These are phyloP conservation scores for Lizanozyma gosingica DNA, from an alignment of 1,139 yeast species.

Conservation along the genomic window DNA sequence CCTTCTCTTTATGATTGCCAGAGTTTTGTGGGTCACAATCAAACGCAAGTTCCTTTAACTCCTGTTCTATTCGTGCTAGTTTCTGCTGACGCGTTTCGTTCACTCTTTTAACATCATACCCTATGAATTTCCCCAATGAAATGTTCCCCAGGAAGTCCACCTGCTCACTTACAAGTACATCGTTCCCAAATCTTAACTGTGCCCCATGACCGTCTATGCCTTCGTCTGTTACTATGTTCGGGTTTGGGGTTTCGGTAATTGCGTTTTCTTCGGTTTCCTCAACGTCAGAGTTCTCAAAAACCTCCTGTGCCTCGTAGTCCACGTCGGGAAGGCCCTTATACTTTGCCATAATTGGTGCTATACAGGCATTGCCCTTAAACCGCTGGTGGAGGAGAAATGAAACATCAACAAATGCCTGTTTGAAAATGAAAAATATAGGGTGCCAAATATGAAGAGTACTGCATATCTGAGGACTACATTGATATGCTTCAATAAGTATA, in stretches of 20 bases:
- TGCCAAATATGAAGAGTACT: too few species aligned
- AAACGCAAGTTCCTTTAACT: constrained; percentile 5
- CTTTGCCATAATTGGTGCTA: background rate
- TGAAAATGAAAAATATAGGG: too few species aligned
- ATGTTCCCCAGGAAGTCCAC: constrained; percentile 10
- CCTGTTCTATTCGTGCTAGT: constrained; percentile 8
- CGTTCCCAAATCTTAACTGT: constrained; percentile 3
- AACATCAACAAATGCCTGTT: too few species aligned
- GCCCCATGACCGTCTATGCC: constrained; percentile 3
- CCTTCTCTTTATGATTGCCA: too few species aligned
- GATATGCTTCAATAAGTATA: too few species aligned
- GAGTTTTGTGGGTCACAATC: too few species aligned
- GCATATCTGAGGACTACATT: too few species aligned
- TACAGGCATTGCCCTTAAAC: too few species aligned
- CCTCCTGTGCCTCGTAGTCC: constrained; percentile 7
- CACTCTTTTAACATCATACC: constrained; percentile 4
- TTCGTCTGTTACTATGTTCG: constrained; percentile 2
- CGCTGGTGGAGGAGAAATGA: too few species aligned
- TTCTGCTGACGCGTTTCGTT: constrained; percentile 7
- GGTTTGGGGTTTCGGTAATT: background rate
- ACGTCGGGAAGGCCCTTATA: background rate
- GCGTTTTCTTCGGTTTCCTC: constrained; percentile 7
- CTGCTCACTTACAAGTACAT: constrained; percentile 3
- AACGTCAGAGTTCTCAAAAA: constrained; percentile 10
- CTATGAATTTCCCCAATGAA: constrained; percentile 1